phyloP scores from a whole-genome alignment of 2,329 filamentous ascomycete genomes.

The Aquanectria penicillioides region DNA sequence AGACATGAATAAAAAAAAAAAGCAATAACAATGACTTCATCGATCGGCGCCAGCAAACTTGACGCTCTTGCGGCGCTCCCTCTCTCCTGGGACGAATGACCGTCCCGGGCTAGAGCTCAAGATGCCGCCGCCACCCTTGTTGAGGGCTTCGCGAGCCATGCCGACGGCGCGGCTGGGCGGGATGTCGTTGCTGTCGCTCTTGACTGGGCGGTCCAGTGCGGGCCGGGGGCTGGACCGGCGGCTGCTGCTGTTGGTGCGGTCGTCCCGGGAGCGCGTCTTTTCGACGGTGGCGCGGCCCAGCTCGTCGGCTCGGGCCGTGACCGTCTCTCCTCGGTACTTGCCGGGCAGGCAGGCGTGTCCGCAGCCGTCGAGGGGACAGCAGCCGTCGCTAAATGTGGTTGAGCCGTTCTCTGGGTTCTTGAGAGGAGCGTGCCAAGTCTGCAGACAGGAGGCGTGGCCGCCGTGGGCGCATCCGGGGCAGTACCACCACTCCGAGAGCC shows the following conservation, averaged over 20 bases:
- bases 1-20: neutral
- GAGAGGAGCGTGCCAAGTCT: slow-evolving; percentile 64
- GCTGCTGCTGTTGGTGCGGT: slow-evolving; percentile 37
- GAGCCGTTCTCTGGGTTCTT: slow-evolving; percentile 31
- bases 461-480: slow-evolving; percentile 71
- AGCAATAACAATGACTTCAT: neutral
- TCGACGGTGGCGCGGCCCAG: slow-evolving; percentile 60
- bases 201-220: slow-evolving; percentile 40
- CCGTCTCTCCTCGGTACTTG: slow-evolving; percentile 61
- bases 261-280: slow-evolving; percentile 41
- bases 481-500: slow-evolving; percentile 67
- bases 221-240: slow-evolving; percentile 44
- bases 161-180: slow-evolving; percentile 70
- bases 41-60: slow-evolving; percentile 64
- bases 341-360: slow-evolving; percentile 71
- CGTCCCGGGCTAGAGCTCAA: slow-evolving; percentile 62
- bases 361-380: slow-evolving; percentile 72
- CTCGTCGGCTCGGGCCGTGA: slow-evolving; percentile 60
- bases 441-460: slow-evolving; percentile 68
- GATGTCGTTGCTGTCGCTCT: slow-evolving; percentile 63
- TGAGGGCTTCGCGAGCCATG: slow-evolving; percentile 64
- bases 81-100: slow-evolving; percentile 48
- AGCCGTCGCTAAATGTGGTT: slow-evolving; percentile 60
- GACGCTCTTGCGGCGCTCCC: slow-evolving; percentile 71
- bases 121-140: slow-evolving; percentile 48